phyloP scores from a whole-genome alignment of 192 early-diverging fungal species.

The Podila horticola region DNA sequence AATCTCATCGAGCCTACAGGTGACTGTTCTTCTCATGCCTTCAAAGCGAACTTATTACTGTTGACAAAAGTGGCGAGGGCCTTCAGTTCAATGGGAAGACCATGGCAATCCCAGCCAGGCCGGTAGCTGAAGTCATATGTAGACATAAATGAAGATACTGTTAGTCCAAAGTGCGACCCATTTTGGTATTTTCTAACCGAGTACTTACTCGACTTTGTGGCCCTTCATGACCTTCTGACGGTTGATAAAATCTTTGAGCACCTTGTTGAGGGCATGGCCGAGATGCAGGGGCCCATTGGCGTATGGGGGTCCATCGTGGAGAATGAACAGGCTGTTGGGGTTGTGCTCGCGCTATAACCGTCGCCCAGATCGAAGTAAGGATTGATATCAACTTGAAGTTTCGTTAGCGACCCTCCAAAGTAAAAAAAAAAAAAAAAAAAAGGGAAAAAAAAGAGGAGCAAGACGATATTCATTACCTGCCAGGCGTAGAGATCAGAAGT shows the following conservation, averaged over 20 bases:
- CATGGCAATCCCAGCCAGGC: slow-evolving; percentile 86
- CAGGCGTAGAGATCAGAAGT: slow-evolving; percentile 75
- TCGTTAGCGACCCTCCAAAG: neutral
- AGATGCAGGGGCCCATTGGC: slow-evolving; percentile 81
- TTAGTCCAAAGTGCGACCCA: neutral
- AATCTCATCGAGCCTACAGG: too few species aligned
- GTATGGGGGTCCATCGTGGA: slow-evolving; percentile 87
- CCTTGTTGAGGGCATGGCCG: slow-evolving; percentile 82
- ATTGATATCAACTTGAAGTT: neutral
- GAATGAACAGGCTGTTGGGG: slow-evolving; percentile 67
- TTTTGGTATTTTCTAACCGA: neutral
- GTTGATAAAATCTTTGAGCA: slow-evolving; percentile 83
- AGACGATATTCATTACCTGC: slow-evolving; percentile 59
- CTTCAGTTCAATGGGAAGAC: slow-evolving; percentile 85
- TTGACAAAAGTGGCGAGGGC: slow-evolving; percentile 56
- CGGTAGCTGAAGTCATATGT: slow-evolving; percentile 54
- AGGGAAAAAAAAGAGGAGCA: neutral
- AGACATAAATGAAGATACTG: neutral
- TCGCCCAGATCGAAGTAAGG: neutral
- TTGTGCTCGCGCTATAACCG: slow-evolving; percentile 62
- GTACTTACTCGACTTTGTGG: slow-evolving; percentile 67
- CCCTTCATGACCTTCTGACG: slow-evolving; percentile 80
- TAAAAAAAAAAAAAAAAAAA: too few species aligned
- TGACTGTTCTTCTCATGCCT: too few species aligned
- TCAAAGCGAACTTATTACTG: too few species aligned